Base-by-base conservation (phyloP, 1,139 yeast genomes). In the Kazachstania sp. region DNA sequence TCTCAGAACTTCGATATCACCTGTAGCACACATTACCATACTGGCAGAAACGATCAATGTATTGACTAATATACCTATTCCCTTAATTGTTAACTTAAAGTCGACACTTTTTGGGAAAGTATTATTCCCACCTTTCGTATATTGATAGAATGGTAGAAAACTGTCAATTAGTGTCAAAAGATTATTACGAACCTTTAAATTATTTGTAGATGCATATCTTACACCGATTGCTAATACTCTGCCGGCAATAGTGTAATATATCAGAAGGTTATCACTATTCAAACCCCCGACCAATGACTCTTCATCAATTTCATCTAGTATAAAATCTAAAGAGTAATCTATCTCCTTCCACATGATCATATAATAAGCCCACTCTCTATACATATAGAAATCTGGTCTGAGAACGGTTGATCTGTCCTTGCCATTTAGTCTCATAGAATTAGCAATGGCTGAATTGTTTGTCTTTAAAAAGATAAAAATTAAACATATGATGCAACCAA, bases 1-100 rank as follows among this genome's bases (percentile, higher is more conserved):
- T 57, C 92, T 74, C 55, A 92, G 77, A 0, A 83, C 77, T 46
- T 80, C 84, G 46, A 90, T 67, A 62, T 92, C 97, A 1, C 98
- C 98, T 20, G 90, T 79, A 1, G 96, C 96, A 1, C 95, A 90
- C 87, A 87, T 86, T 0, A 88, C 75, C 32, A 86, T 71, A 0
- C 96, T 77, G 13, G 78, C 67, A 16, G 92, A 76, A 12, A 88
- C 65, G 1, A 83, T 76, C 26, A 87, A 57, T 1, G 83, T 69
- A 54, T 81, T 80, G 49, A 81, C 78, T 36, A 83, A 71, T 43
- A 75, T 77, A 18, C 73, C 66, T 2, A 84, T 76, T 36, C 86
- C 75, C 44, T 73, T 69, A 44, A 75, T 72, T 0, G 88, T 75
- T 32, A 85, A 66, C 49, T 72, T 73, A 52, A 78, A 79, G 56